phyloP scores from a whole-genome alignment of 768 basidiomycete genomes.

The Gyrodon lividus region DNA sequence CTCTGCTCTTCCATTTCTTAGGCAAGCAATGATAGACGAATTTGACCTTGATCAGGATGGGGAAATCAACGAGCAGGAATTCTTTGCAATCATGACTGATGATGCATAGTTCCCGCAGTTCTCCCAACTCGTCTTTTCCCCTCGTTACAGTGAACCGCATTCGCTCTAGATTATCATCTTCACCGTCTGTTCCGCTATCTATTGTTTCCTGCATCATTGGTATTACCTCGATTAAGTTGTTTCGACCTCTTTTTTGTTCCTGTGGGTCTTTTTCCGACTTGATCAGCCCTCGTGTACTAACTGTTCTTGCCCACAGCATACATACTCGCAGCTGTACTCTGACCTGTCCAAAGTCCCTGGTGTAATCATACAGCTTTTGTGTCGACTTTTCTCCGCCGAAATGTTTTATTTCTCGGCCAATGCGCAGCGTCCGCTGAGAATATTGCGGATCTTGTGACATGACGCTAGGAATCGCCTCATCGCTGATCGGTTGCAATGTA shows the following conservation, averaged over 20 bases:
- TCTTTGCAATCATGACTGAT: constrained; percentile 96
- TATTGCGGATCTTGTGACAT: constrained; percentile 6
- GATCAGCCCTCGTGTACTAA: constrained; percentile 20
- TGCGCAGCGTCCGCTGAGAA: constrained; percentile 16
- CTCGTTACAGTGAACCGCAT: constrained; percentile 1
- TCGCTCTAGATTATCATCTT: constrained; percentile 12
- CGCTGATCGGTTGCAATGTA: constrained; percentile 4
- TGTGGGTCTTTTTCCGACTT: constrained; percentile 23
- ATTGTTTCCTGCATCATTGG: constrained; percentile 16
- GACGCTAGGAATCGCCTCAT: constrained; percentile 9
- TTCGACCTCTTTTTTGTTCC: constrained; percentile 6
- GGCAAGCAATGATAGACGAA: constrained; percentile 99
- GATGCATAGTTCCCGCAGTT: constrained; percentile 50
- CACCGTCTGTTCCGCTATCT: constrained; percentile 15
- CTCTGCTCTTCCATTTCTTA: constrained; percentile 38
- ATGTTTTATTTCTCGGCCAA: neutral
- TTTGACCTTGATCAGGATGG: constrained; percentile 99
- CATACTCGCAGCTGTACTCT: constrained; percentile 24
- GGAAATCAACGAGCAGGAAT: constrained; percentile 95
- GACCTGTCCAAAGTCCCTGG: constrained; percentile 2
- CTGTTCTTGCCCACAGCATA: constrained; percentile 13
- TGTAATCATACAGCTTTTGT: constrained; percentile 19
- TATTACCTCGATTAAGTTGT: constrained; percentile 19
- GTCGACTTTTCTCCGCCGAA: constrained; percentile 22
- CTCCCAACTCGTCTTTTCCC: neutral